phyloP scores from a whole-genome alignment of 805 yeast genomes.

The Monosporozyma servazzii region DNA sequence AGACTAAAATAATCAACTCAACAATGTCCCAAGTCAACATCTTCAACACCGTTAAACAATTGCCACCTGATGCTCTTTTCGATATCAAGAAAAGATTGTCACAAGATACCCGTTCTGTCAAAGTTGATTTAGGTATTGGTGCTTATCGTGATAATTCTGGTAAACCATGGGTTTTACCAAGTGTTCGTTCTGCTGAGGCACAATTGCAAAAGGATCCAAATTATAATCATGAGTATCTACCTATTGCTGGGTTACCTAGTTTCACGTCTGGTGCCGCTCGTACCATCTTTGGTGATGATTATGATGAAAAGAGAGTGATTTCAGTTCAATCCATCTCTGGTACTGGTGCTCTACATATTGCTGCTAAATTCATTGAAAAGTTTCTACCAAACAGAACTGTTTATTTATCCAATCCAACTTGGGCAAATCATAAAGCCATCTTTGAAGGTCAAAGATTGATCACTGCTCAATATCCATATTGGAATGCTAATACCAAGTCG shows the following conservation, averaged over 20 bases:
- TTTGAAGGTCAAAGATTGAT: conserved; percentile 62
- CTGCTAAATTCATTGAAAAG: conserved; percentile 44
- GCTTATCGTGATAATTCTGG: conserved; percentile 92
- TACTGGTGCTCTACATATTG: conserved; percentile 90
- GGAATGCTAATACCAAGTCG: conserved; percentile 63
- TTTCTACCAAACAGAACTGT: conserved; percentile 33
- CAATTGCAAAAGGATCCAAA: conserved; percentile 47
- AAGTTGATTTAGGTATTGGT: conserved; percentile 84
- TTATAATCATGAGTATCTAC: conserved; percentile 80
- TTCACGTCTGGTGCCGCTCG: conserved; percentile 65
- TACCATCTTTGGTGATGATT: conserved; percentile 58
- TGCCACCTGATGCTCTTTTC: conserved; percentile 84
- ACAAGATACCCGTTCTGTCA: conserved; percentile 48
- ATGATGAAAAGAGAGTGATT: conserved; percentile 56
- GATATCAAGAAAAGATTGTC: conserved; percentile 62
- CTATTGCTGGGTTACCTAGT: conserved; percentile 66
- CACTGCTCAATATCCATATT: conserved; percentile 72
- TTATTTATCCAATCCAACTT: conserved; percentile 83
- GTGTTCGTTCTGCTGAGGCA: conserved; percentile 61
- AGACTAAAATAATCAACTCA: neutral
- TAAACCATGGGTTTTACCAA: conserved; percentile 79
- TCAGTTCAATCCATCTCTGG: conserved; percentile 89
- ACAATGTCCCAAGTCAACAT: conserved; percentile 18
- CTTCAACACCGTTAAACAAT: conserved; percentile 42
- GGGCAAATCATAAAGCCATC: conserved; percentile 92